Base-by-base conservation (phyloP, 2,329 filamentous ascomycete species). In the Aspergillus amoenus region DNA sequence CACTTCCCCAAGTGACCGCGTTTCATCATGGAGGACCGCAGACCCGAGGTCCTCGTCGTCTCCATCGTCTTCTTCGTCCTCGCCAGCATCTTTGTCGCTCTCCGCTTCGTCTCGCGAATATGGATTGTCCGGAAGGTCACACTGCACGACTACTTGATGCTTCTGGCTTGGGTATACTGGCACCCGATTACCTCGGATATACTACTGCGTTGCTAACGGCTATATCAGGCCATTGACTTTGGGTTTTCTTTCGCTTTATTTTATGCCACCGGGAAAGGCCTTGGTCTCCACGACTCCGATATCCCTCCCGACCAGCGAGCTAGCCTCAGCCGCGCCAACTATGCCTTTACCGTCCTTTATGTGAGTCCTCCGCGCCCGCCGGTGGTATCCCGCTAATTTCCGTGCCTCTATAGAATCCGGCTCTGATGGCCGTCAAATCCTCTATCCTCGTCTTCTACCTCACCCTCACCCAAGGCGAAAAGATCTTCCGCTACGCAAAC, bases 371-470 rank as follows among this genome's bases (percentile, higher is more conserved):
- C 21, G 40, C 42, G 24, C 21, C 49, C 27, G 37, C 12, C n/a
- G 27, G 37, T 34, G 18, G 40, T 37, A 41, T 51, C 39, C 39
- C 47, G 40, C 58, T 59, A 43, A 52, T 55, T 40, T 55, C 52
- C 57, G 63, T n/a, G 27, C 15, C 34, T 47, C 53, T 48, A 40
- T 18, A 93, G 87, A 95, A 96, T 69, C 92, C 92, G 12, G 88
- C 90, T 3, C 80, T 96, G 55, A 95, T 96, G 90, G 87, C 89
- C 3, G 91, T 91, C 50, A 97, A 97, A 76, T 92, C 90, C 0
- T 95, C 91, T n/a, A 90, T 97, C 66, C 81, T 97, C 57, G 82
- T 94, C 52, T 97, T 97, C 74, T 97, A 95, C 75, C 81, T 97
- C 49, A 88, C 88, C 41, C 81, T 97, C 47, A 90, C 91, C 24